Base-by-base conservation (phyloP, 495 filamentous ascomycete species). In the Aspergillus sparsus region DNA sequence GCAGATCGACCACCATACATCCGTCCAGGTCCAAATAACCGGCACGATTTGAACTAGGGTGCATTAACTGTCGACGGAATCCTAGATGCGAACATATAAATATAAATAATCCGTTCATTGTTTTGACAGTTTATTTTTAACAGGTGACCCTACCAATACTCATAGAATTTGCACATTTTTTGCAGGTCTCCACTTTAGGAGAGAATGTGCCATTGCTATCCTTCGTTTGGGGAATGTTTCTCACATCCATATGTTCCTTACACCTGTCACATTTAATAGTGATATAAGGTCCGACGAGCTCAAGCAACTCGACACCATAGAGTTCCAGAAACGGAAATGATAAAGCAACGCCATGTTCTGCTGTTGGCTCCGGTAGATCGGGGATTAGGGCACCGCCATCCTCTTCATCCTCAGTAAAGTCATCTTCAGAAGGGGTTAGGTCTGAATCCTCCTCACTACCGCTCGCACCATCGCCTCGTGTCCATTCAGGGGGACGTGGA, bases 241-340 rank as follows among this genome's bases (percentile, higher is more conserved):
- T 83, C 16, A 93, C 74, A 60, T 96, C 92, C 69, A 85, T 85
- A 3, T 80, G 67, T 41, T 88, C 88, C 71, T 91, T 94, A 79
- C 92, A 97, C 41, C 91, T 84, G 35, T 87, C 85, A 73, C 93
- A 97, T 67, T 93, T 93, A 53, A 94, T 74, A 1, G 82, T 88
- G 56, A 95, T 77, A 44, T 80, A 86, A n/a, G 95, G 76, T 11
- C 82, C 76, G 0, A 80, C 70, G 4, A 96, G 70, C 62, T 96
- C 87, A 36, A 97, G 78, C 2, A 96, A 74, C 66, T 96, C 91
- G 56, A 96, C 87, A 47, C 87, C 84, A 62, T 93, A 83, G 4
- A 96, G 84, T 60, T 93, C 90, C 51, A 96, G 74, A 21, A 82
- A 86, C 0, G 92, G 93, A 68, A 96, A 93, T 3, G 88, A 92